Evolutionary conservation across 257 asterid species (phyloP).

Genomic region (Solanum verrucosum): DNA sequence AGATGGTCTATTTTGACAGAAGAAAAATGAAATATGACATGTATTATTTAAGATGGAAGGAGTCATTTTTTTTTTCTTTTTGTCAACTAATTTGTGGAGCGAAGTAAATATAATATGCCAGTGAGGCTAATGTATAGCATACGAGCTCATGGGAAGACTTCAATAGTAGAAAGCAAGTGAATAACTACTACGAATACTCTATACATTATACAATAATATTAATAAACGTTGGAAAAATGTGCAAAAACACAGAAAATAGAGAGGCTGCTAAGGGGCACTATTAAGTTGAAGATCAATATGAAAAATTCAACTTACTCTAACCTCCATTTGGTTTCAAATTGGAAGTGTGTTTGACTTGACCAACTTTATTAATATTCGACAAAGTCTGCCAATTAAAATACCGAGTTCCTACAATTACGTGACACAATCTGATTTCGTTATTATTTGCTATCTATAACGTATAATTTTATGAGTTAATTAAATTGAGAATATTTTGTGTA

Average conservation of each 20-base stretch:
- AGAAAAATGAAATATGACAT: background rate
- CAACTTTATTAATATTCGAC: background rate
- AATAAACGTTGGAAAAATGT: background rate
- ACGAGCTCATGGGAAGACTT: background rate
- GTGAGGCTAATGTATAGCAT: background rate
- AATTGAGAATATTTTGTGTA: too few species aligned
- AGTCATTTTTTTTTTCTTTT: background rate
- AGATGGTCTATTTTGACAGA: rapidly evolving
- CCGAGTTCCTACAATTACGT: background rate
- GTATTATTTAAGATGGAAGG: background rate
- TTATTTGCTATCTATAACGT: too few species aligned
- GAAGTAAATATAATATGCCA: background rate
- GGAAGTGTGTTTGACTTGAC: background rate
- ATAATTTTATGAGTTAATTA: too few species aligned
- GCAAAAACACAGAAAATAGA: background rate
- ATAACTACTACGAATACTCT: background rate
- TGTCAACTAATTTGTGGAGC: background rate
- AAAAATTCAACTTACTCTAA: background rate
- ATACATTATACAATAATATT: background rate
- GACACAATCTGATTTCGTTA: background rate
- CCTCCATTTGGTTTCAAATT: background rate
- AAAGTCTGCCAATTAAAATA: background rate
- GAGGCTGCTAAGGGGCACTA: background rate
- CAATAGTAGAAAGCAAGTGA: background rate
- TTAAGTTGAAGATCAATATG: background rate